Percentiles rank a stretch among this genome's conserved stretches.
phyloP scores from a whole-genome alignment of 2,329 filamentous ascomycete species.

The Botrytis cinerea region DNA sequence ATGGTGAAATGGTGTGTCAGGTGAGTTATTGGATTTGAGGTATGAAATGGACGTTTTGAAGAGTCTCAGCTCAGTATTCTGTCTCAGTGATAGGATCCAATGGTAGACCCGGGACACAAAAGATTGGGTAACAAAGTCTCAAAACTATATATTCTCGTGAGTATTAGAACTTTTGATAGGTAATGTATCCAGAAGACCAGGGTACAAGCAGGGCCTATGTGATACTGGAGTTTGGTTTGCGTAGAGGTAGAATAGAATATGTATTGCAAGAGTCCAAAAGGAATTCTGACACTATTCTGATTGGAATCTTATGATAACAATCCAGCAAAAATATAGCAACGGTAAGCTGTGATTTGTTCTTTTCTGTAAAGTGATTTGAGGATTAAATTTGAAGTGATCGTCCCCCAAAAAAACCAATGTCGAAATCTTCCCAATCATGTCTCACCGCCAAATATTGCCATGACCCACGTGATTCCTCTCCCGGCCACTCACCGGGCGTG shows the following conservation, averaged over 20 bases:
- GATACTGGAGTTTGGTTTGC: neutral
- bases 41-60: neutral
- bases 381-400: neutral
- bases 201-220: neutral
- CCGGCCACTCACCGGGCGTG: constrained; percentile 7
- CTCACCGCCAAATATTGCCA: constrained; percentile 14
- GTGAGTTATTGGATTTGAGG: neutral
- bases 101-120: neutral
- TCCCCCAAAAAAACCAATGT: constrained; percentile 3
- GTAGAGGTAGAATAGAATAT: neutral
- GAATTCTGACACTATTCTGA: neutral
- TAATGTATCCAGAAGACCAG: constrained; percentile 7
- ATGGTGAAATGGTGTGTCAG: constrained; percentile 11
- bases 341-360: neutral
- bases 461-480: neutral
- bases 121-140: neutral
- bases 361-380: neutral
- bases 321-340: neutral
- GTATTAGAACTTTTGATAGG: constrained; percentile 4
- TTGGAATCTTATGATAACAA: neutral
- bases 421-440: neutral
- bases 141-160: constrained; percentile 6
- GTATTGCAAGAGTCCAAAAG: neutral
- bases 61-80: neutral
- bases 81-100: neutral